Evolutionary conservation across 2,329 filamentous ascomycete species (phyloP).

Genomic region (Colletotrichum sp.): DNA sequence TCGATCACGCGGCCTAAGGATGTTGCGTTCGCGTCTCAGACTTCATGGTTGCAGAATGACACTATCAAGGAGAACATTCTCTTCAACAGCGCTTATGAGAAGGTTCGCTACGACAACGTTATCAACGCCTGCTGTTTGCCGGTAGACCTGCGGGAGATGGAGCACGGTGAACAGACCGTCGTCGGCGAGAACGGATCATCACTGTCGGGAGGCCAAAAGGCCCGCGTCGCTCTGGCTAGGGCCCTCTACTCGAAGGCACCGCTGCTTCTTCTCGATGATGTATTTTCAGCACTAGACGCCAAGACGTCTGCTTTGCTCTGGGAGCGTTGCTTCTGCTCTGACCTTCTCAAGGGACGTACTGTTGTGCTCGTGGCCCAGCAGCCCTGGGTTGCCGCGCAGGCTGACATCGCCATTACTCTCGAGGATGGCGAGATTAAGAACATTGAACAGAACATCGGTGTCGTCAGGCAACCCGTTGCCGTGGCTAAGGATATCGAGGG

Average conservation of each 20-base stretch:
- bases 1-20: conserved; percentile 54
- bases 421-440: conserved; percentile 49
- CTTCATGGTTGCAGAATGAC: conserved; percentile 63
- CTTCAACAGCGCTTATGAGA: conserved; percentile 57
- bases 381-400: conserved; percentile 57
- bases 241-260: conserved; percentile 62
- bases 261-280: conserved; percentile 62
- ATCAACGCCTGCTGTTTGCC: conserved; percentile 60
- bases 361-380: conserved; percentile 63
- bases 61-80: conserved; percentile 61
- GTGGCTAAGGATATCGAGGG: conserved; percentile 43
- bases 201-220: conserved; percentile 62
- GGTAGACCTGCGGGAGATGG: conserved; percentile 56
- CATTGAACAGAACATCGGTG: conserved; percentile 49
- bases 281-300: conserved; percentile 64
- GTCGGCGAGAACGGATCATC: conserved; percentile 62
- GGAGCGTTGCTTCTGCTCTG: conserved; percentile 62
- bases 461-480: conserved; percentile 49
- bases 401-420: conserved; percentile 51
- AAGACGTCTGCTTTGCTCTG: conserved; percentile 62
- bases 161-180: conserved; percentile 54
- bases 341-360: conserved; percentile 58
- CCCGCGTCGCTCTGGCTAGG: conserved; percentile 60
- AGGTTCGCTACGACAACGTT: conserved; percentile 58
- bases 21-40: conserved; percentile 62